Conservation (phyloP, 2,329 filamentous ascomycete genomes). For the Talaromyces sp. region DNA sequence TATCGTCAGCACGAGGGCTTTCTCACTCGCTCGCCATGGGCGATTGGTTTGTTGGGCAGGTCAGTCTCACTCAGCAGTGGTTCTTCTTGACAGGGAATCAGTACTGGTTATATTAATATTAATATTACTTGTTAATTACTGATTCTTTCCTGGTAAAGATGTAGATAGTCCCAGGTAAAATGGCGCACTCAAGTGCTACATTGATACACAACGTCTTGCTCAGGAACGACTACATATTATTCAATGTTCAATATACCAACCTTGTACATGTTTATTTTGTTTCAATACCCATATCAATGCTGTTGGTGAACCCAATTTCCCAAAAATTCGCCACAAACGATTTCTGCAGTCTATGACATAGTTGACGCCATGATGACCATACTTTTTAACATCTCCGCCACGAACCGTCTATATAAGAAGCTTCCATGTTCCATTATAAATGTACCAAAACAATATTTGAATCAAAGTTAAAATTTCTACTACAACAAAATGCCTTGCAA, state of each 20-base stretch:
- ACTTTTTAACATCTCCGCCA: background rate
- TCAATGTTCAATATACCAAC: background rate
- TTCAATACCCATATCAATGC: background rate
- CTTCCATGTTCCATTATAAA: background rate
- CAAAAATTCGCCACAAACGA: background rate
- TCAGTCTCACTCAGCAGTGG: no score
- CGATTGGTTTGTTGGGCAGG: background rate
- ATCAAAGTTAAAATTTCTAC: no score
- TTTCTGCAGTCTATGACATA: background rate
- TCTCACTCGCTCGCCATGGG: background rate
- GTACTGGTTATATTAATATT: no score
- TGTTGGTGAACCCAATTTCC: background rate
- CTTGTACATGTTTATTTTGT: background rate
- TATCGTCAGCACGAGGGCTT: background rate
- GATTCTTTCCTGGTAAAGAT: no score
- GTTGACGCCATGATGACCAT: background rate
- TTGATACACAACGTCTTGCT: no score
- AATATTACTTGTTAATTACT: no score
- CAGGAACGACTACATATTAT: background rate
- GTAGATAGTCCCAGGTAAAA: background rate
- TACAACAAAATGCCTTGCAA: conserved; percentile 25
- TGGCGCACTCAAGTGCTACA: background rate
- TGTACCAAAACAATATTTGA: no score
- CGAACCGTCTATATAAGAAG: background rate
- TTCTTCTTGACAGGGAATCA: no score